Evolutionary conservation across 148 eudicot species (phyloP), one percentile per base, ranked within the genome.

Genomic region (Salicornia ramosissima): DNA sequence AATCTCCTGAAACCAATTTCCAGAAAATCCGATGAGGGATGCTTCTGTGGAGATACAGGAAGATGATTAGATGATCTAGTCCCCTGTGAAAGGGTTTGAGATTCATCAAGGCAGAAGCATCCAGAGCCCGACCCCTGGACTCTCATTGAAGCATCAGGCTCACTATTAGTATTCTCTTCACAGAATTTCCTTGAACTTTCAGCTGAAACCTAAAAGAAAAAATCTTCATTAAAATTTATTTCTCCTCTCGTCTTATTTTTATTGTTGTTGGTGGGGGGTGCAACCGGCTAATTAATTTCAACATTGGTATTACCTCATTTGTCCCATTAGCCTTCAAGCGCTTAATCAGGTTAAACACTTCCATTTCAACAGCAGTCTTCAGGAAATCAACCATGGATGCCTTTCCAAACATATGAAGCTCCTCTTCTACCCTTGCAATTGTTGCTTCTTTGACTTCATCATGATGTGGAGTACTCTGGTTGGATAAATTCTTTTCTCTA

Each of bases 381-480:
- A 89, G 67, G 81, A 70, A 85, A 50, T 72, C 75, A 49, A 34
- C 67, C 77, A 82, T 67, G 51, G 91, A 79, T 72, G 64, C 39
- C 71, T 80, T 80, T 65, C 87, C 79, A 58, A 85, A 82, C 68
- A 75, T 69, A 71, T 83, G 82, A 29, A 94, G 86, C 64, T 87
- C 88, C 78, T 81, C 74, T 80, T 85, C 77, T 43, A 94, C 75
- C 69, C 68, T 42, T 70, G 72, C 87, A 75, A 83, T 46, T 75
- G 83, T 82, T 71, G 26, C 64, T 72, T 78, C 76, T 73, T 65
- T 21, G 49, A 75, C 81, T 11, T 42, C 75, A 66, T 39, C 59
- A 54, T 21, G 42, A 42, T 67, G 54, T 40, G 36, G 76, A 50
- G 67, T 11, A 30, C 36, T 60, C 14, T 18, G 46, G 15, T 67